Conservation (phyloP, 2,329 filamentous ascomycete genomes). For the Exophiala sideris region DNA sequence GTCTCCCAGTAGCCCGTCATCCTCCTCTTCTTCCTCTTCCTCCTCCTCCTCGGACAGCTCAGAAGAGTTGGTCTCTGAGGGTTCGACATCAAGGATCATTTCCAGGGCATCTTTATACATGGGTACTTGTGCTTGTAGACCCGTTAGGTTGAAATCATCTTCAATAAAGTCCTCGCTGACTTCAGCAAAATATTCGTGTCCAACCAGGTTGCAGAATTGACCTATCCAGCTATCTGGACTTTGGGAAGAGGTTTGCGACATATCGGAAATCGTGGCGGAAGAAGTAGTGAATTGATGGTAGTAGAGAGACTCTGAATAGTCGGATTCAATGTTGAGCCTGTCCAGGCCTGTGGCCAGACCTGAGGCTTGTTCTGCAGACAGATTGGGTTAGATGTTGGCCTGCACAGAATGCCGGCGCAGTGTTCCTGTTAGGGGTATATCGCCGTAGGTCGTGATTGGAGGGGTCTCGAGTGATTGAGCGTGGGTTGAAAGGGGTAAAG, state of each 20-base stretch:
- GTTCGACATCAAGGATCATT: constrained; percentile 98
- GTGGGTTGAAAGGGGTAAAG: too few relatives aligned
- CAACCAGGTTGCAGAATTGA: constrained; percentile 86
- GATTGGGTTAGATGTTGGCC: constrained; percentile 32
- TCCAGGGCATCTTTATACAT: constrained; percentile 99
- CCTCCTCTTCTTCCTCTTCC: constrained; percentile 63
- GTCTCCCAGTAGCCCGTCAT: constrained; percentile 65
- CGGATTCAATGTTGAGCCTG: constrained; percentile 40
- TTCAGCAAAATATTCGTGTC: constrained; percentile 98
- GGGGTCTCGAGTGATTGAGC: too few relatives aligned
- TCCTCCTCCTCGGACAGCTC: constrained; percentile 55
- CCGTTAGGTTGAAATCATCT: constrained; percentile 98
- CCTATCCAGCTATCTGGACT: constrained; percentile 92
- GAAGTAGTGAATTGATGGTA: constrained; percentile 25
- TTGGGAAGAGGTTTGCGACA: constrained; percentile 55
- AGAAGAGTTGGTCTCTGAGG: constrained; percentile 61
- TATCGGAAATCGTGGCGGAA: constrained; percentile 34
- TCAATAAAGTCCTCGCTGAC: constrained; percentile 99
- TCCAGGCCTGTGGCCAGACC: constrained; percentile 48
- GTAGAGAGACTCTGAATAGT: constrained; percentile 25
- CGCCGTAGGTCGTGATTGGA: background rate
- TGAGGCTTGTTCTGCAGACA: constrained; percentile 45
- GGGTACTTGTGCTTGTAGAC: constrained; percentile 87
- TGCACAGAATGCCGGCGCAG: background rate
- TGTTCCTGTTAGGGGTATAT: background rate